Evolutionary conservation across 2,329 filamentous ascomycete species (phyloP).

Genomic region (Talaromyces sp.): DNA sequence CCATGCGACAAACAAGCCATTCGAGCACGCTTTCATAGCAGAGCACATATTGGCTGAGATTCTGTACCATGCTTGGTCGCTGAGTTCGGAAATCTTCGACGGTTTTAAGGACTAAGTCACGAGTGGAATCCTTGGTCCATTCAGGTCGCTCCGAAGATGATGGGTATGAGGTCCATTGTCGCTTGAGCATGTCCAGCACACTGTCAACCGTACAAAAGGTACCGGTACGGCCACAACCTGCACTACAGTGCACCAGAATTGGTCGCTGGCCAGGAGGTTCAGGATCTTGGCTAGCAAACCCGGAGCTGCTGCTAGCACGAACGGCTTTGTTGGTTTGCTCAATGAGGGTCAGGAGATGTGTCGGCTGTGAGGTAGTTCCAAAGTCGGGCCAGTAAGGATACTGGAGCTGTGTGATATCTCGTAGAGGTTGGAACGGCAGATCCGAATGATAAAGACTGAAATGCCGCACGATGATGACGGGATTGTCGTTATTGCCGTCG

Average conservation of each 20-base stretch:
- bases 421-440: constrained; percentile 80
- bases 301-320: constrained; percentile 37
- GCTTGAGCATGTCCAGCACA: constrained; percentile 93
- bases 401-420: constrained; percentile 92
- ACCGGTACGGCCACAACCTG: constrained; percentile 91
- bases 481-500: constrained; percentile 44
- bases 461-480: constrained; percentile 81
- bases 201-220: constrained; percentile 97
- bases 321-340: constrained; percentile 77
- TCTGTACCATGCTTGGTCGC: constrained; percentile 95
- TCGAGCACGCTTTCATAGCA: constrained; percentile 95
- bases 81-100: constrained; percentile 90
- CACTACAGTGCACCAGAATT: constrained; percentile 91
- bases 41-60: constrained; percentile 85
- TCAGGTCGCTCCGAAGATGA: constrained; percentile 38
- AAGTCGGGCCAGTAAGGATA: constrained; percentile 98
- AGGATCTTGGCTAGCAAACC: constrained; percentile 54
- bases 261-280: constrained; percentile 62
- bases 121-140: constrained; percentile 71
- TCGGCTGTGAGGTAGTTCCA: constrained; percentile 84
- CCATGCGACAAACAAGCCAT: constrained; percentile 63
- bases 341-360: constrained; percentile 84
- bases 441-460: constrained; percentile 78
- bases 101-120: constrained; percentile 82
- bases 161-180: constrained; percentile 60